Percentiles rank a stretch among this genome's conserved stretches.
Conservation (phyloP, 176 grass and related monocot genomes). For the Cenchrus americanus region DNA sequence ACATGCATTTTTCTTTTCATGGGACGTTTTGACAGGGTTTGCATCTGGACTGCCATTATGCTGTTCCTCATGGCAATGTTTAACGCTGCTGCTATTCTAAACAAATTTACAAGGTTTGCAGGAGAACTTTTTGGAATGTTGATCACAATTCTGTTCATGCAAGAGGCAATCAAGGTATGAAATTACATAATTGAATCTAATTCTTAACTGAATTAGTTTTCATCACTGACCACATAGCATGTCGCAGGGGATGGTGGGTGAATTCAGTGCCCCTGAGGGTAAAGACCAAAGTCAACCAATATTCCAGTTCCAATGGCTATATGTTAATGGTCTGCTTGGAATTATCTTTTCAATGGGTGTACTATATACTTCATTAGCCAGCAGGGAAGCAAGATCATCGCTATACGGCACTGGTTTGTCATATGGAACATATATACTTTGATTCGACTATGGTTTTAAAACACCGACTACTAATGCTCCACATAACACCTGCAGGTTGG, state of each 20-base stretch:
- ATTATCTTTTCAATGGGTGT: constrained; percentile 75
- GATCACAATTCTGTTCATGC: constrained; percentile 82
- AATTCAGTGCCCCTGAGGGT: constrained; percentile 76
- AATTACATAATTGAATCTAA: background rate
- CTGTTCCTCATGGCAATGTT: constrained; percentile 74
- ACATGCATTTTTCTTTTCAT: constrained; percentile 31
- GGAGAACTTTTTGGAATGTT: constrained; percentile 93
- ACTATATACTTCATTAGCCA: constrained; percentile 59
- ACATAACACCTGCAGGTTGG: constrained; percentile 62
- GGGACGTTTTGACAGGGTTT: constrained; percentile 59
- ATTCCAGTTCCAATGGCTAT: constrained; percentile 75
- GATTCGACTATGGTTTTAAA: background rate
- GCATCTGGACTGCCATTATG: constrained; percentile 80
- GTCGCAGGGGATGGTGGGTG: constrained; percentile 64
- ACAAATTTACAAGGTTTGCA: constrained; percentile 88
- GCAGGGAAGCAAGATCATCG: constrained; percentile 62
- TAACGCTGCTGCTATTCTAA: constrained; percentile 71
- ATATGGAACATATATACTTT: constrained; percentile 24
- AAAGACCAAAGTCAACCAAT: constrained; percentile 45
- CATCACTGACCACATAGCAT: constrained; percentile 19
- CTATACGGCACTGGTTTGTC: constrained; percentile 77
- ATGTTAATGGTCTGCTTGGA: constrained; percentile 75
- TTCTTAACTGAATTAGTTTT: constrained; percentile 12
- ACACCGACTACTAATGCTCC: constrained; percentile 33
- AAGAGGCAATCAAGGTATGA: constrained; percentile 73